A percentile compares a stretch with the other conserved stretches of the same genome.
phyloP scores from a whole-genome alignment of 1,284 basidiomycete species.

The Trametes pubescens region DNA sequence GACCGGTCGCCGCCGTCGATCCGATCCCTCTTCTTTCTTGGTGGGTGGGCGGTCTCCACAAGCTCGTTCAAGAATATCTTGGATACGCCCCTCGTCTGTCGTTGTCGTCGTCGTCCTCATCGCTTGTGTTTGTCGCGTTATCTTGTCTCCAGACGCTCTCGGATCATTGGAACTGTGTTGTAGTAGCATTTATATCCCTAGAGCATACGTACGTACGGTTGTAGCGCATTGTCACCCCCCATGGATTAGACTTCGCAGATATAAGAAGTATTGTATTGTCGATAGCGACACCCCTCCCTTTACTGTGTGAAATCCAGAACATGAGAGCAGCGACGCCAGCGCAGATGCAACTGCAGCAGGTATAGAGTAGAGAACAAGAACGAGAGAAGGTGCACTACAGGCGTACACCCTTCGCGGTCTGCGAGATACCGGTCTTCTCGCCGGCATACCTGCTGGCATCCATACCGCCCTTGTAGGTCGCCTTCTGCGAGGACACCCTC shows the following conservation, averaged over 20 bases:
- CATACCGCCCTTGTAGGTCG: constrained; percentile 88
- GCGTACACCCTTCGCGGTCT: constrained; percentile 85
- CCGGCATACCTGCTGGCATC: constrained; percentile 70
- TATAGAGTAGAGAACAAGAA: background rate
- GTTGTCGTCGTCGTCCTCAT: background rate
- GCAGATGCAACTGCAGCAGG: background rate
- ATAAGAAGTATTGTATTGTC: constrained; percentile 1
- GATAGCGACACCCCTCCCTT: constrained; percentile 8
- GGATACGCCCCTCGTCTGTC: constrained; percentile 8
- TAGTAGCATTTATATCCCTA: constrained; percentile 32
- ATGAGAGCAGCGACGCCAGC: background rate
- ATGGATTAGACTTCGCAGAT: constrained; percentile 6
- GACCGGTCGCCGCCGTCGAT: background rate
- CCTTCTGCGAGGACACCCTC: constrained; percentile 87
- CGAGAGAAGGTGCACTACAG: constrained; percentile 44
- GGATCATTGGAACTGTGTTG: constrained; percentile 29
- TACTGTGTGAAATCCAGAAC: background rate
- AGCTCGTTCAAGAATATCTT: background rate
- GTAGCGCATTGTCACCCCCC: constrained; percentile 16
- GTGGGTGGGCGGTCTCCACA: background rate
- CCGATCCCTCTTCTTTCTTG: constrained; percentile 3
- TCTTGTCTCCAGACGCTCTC: constrained; percentile 19
- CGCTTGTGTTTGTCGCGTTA: constrained; percentile 14
- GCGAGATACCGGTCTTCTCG: constrained; percentile 85
- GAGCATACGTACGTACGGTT: constrained; percentile 21